Evolutionary conservation across 495 filamentous ascomycete species (phyloP), one percentile per base, ranked within the genome.

Genomic region (Neurospora sp.): DNA sequence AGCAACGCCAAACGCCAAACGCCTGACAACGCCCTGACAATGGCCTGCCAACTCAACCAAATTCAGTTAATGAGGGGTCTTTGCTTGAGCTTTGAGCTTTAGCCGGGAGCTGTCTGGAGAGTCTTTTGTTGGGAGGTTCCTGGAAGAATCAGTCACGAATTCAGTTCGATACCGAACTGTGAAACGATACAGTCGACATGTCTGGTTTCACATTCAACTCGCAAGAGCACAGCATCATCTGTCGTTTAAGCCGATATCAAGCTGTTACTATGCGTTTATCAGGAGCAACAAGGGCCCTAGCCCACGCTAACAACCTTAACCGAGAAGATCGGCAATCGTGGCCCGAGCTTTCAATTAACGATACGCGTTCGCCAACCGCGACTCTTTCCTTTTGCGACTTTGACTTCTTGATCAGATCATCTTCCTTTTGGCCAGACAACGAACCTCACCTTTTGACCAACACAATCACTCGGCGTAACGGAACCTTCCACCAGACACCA

Each of bases 301-400:
- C 54, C 13, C 13, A 34, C 54, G 15, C 54, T 62, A 62, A 34
- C 54, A 62, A 31, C 54, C 54, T 62, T 62, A 62, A 62, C 54
- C 48, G 54, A 62, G 54, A 19, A 62, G 54, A 62, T 62, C 54
- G 54, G 24, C 54, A 62, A 17, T 19, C 5, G 6, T 62, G 70
- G 74, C 31, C 70, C 74, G 70, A 72, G 75, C 75, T 70, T 75
- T 77, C 73, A 74, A 76, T 76, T 76, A 71, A 74, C 62, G 70
- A 71, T 70, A 62, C 75, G 73, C 75, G 75, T 40, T 24, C 38
- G 70, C 45, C 70, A 59, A 72, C 73, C 38, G 69, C 69, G 69
- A 71, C 71, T 62, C 54, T 62, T 62, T 31, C 24, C 24, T 31
- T 31, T 62, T 62, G 48, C 48, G 48, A 62, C 48, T 62, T 31